Evolutionary conservation across 495 filamentous ascomycete genomes (phyloP).

Genomic region (Tirmania nivea): DNA sequence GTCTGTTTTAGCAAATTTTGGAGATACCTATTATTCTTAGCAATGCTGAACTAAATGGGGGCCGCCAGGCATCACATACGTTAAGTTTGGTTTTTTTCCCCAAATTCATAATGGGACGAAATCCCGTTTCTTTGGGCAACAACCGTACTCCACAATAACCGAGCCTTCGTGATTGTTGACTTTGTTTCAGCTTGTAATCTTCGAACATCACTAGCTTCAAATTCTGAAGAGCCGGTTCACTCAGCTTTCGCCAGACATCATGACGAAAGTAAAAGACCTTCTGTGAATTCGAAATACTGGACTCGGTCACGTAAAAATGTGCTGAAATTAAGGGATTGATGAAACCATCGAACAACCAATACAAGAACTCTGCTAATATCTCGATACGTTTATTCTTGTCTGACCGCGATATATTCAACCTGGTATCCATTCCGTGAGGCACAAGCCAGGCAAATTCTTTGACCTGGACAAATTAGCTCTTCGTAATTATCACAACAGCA

Average conservation of each 20-base stretch:
- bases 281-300: constrained; percentile 46
- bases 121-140: constrained; percentile 23
- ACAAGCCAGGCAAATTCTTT: constrained; percentile 50
- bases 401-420: constrained; percentile 33
- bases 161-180: constrained; percentile 38
- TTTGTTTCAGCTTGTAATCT: constrained; percentile 42
- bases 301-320: constrained; percentile 91
- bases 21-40: no score
- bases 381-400: constrained; percentile 60
- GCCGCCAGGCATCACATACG: no score
- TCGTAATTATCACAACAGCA: neutral
- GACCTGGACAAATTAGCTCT: constrained; percentile 26
- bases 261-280: constrained; percentile 86
- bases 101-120: constrained; percentile 75
- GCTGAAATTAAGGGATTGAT: constrained; percentile 67
- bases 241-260: constrained; percentile 63
- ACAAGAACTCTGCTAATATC: constrained; percentile 64
- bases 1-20: no score
- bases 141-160: constrained; percentile 49
- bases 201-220: constrained; percentile 62
- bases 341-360: constrained; percentile 81
- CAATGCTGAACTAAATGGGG: no score
- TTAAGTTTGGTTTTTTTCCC: constrained; percentile 24
- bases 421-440: constrained; percentile 24
- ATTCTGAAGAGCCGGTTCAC: constrained; percentile 43